Conservation (phyloP, 1,284 basidiomycete species). For the Heterobasidion annosum region DNA sequence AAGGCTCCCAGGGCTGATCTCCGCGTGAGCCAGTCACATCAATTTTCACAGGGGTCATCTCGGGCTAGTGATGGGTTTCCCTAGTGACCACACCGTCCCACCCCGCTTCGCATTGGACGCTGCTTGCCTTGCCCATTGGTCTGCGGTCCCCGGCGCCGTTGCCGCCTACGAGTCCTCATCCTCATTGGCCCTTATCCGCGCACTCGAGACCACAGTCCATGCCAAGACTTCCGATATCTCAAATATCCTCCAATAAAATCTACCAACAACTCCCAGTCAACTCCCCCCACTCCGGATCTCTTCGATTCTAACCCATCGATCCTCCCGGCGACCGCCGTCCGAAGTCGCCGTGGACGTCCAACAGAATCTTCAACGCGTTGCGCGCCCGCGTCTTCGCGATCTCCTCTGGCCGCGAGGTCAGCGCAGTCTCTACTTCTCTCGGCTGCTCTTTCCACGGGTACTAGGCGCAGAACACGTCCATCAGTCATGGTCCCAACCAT, state of each 20-base stretch:
- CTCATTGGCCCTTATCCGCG: background rate
- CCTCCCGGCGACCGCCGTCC: conserved; percentile 32
- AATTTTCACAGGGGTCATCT: conserved; percentile 24
- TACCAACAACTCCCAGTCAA: no score
- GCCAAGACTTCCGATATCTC: background rate
- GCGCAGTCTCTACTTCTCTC: conserved; percentile 55
- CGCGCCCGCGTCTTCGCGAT: conserved; percentile 82
- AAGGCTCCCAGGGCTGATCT: conserved; percentile 1
- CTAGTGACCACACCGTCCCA: conserved; percentile 17
- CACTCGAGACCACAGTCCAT: background rate
- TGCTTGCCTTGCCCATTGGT: background rate
- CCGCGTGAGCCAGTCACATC: conserved; percentile 20
- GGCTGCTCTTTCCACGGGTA: conserved; percentile 40
- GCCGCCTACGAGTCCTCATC: background rate
- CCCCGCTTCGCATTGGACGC: conserved; percentile 11
- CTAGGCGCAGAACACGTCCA: conserved; percentile 13
- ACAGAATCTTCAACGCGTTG: conserved; percentile 85
- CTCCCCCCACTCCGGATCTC: background rate
- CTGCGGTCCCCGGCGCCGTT: no score
- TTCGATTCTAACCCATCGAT: background rate
- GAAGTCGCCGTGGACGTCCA: conserved; percentile 82
- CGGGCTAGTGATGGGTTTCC: conserved; percentile 25
- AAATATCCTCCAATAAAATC: background rate
- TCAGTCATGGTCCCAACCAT: conserved; percentile 11
- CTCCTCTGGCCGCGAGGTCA: conserved; percentile 71